Conservation (phyloP, 768 basidiomycete genomes). For the Leccinum uliginosum region DNA sequence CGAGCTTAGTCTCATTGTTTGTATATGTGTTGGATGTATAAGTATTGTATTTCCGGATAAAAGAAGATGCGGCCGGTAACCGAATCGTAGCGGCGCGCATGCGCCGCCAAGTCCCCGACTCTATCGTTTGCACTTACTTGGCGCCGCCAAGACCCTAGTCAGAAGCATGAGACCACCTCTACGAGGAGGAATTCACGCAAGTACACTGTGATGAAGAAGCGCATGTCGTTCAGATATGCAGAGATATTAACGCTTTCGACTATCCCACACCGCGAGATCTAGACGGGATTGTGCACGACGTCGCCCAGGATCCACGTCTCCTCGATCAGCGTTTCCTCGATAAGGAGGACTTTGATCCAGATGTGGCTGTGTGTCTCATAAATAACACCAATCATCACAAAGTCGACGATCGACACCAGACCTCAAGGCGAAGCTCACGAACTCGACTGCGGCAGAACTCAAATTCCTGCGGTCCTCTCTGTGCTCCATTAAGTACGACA, state of each 20-base stretch:
- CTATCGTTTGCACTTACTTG: too few species aligned
- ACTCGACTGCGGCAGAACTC: constrained; percentile 81
- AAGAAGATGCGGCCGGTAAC: too few species aligned
- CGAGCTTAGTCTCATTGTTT: too few species aligned
- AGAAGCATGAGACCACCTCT: constrained; percentile 28
- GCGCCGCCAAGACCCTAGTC: constrained; percentile 29
- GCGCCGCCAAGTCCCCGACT: too few species aligned
- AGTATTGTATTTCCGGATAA: too few species aligned
- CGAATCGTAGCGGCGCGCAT: too few species aligned
- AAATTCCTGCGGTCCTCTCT: constrained; percentile 73
- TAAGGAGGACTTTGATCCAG: constrained; percentile 83
- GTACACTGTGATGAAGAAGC: constrained; percentile 75
- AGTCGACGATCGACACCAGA: constrained; percentile 37
- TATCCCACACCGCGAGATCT: constrained; percentile 41
- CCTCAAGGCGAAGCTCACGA: constrained; percentile 82
- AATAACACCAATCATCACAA: neutral
- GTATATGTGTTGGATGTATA: too few species aligned
- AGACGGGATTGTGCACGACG: constrained; percentile 48
- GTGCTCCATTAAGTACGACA: constrained; percentile 63
- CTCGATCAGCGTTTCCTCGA: constrained; percentile 61
- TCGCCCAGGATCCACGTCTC: constrained; percentile 52
- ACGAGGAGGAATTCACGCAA: constrained; percentile 42
- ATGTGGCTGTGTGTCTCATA: constrained; percentile 66
- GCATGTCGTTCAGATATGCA: constrained; percentile 93
- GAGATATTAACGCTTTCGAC: constrained; percentile 69